phyloP scores from a whole-genome alignment of 1,284 basidiomycete genomes.

The Baeospora myosura region DNA sequence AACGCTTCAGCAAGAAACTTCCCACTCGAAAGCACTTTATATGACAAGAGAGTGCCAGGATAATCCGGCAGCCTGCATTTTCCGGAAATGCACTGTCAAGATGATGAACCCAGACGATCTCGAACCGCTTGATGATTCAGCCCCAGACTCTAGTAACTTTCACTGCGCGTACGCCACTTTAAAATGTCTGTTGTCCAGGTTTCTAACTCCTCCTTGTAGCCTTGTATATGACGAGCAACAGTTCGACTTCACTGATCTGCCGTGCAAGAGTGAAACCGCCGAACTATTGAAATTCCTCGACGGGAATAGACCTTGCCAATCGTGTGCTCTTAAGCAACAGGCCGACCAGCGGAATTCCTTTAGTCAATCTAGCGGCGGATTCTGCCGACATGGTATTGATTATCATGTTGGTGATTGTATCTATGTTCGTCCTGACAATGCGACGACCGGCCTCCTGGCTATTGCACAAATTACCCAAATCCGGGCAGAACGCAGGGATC shows the following conservation, averaged over 20 bases:
- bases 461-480: constrained; percentile 51
- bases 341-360: too few species aligned
- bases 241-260: constrained; percentile 37
- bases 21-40: constrained; percentile 52
- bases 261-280: constrained; percentile 23
- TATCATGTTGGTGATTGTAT: constrained; percentile 57
- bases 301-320: constrained; percentile 33
- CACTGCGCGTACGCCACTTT: constrained; percentile 38
- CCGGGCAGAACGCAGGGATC: constrained; percentile 16
- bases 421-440: constrained; percentile 32
- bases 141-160: constrained; percentile 39
- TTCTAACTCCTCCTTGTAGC: constrained; percentile 19
- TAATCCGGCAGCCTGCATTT: constrained; percentile 42
- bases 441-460: constrained; percentile 26
- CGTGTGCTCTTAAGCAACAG: constrained; percentile 33
- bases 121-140: constrained; percentile 35
- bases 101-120: constrained; percentile 32
- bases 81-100: constrained; percentile 44
- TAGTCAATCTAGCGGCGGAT: too few species aligned
- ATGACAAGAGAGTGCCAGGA: constrained; percentile 47
- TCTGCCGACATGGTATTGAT: constrained; percentile 24
- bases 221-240: constrained; percentile 38
- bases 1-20: constrained; percentile 55
- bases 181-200: constrained; percentile 7
- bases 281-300: constrained; percentile 26